These are phyloP conservation scores for Mercurialis annua DNA, from an alignment of 345 rosid genomes.

Conservation along the genomic window DNA sequence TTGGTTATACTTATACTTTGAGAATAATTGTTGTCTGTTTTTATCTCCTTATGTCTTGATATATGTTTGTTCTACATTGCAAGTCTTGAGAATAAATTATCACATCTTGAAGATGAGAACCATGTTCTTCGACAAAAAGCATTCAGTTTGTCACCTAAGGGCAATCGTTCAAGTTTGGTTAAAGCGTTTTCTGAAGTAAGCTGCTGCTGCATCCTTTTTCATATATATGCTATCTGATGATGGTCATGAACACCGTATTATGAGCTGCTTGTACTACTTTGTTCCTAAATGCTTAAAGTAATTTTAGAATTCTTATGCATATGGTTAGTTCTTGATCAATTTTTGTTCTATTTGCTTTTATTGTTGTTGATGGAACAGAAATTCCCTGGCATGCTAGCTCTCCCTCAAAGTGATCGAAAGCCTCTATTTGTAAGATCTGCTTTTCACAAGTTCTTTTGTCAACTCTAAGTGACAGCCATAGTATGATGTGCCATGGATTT, in stretches of 20 bases:
- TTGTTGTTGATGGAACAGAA: constrained; percentile 47
- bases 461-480: not conserved
- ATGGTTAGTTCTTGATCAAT: not conserved
- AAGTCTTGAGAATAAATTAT: constrained; percentile 78
- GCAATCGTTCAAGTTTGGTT: constrained; percentile 36
- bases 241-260: not conserved
- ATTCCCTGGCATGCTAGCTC: constrained; percentile 45
- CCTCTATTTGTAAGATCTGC: constrained; percentile 58
- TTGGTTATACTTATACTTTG: not conserved
- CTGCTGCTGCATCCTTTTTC: constrained; percentile 5
- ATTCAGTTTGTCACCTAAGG: constrained; percentile 49
- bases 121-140: constrained; percentile 77
- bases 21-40: not conserved
- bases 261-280: not conserved
- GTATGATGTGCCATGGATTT: constrained; percentile 8
- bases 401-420: constrained; percentile 53
- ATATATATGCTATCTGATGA: not conserved
- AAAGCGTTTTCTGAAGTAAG: constrained; percentile 71
- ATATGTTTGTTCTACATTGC: constrained; percentile 17
- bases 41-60: not conserved
- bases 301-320: not conserved
- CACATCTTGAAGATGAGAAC: constrained; percentile 79
- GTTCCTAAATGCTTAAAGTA: not conserved
- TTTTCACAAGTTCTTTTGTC: constrained; percentile 2
- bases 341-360: not conserved